Evolutionary conservation across 2,329 filamentous ascomycete genomes (phyloP).

Genomic region (Clathrospora elynae): DNA sequence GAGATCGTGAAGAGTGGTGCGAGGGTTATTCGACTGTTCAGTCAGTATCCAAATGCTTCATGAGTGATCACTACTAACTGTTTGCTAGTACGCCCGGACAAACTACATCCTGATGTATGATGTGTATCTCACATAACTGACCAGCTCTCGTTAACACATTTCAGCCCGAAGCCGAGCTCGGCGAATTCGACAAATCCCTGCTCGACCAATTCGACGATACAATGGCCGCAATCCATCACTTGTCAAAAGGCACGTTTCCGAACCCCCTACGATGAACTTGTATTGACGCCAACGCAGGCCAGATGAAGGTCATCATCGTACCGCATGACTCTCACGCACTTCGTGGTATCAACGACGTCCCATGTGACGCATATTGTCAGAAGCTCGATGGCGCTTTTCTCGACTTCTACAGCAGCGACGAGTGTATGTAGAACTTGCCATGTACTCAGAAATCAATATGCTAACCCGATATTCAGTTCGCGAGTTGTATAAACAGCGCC

Average conservation of each 20-base stretch:
- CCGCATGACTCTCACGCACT: conserved; percentile 45
- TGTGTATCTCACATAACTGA: neutral
- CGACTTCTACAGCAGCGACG: conserved; percentile 43
- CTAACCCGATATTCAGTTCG: conserved; percentile 23
- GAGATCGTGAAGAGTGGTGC: conserved; percentile 38
- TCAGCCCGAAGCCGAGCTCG: conserved; percentile 37
- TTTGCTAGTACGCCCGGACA: conserved; percentile 32
- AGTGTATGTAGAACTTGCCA: conserved; percentile 21
- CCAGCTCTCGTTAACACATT: conserved; percentile 3
- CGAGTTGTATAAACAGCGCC: conserved; percentile 38
- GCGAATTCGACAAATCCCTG: conserved; percentile 38
- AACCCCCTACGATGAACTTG: neutral
- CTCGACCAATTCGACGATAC: conserved; percentile 46
- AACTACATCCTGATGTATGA: conserved; percentile 38
- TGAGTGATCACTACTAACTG: conserved; percentile 12
- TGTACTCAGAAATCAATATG: neutral
- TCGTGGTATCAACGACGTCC: conserved; percentile 35
- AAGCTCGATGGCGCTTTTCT: conserved; percentile 39
- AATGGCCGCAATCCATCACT: conserved; percentile 42
- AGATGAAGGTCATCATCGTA: conserved; percentile 45
- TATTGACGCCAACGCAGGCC: conserved; percentile 22
- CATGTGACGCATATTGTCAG: conserved; percentile 45
- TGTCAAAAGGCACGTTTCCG: conserved; percentile 35
- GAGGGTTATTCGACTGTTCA: conserved; percentile 42
- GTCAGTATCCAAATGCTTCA: conserved; percentile 18